phyloP scores from a whole-genome alignment of 768 basidiomycete species.

The Serendipita indica region DNA sequence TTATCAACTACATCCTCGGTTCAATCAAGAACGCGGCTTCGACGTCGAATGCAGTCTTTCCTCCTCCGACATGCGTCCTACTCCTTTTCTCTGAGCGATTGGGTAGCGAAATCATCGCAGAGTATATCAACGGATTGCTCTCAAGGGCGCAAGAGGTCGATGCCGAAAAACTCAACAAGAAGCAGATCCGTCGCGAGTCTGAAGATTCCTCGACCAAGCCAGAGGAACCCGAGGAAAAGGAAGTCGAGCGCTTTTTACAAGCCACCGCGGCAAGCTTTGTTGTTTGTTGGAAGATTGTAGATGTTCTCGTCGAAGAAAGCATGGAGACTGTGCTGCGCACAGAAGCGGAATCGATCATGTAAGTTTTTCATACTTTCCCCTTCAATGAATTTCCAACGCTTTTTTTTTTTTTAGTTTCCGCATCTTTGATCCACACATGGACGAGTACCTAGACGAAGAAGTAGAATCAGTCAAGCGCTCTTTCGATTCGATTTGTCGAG shows the following conservation, averaged over 20 bases:
- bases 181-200: background rate
- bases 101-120: conserved; percentile 52
- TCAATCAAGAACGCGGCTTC: conserved; percentile 62
- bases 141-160: background rate
- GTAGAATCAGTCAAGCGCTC: conserved; percentile 61
- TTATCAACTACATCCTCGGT: conserved; percentile 54
- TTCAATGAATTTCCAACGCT: conserved; percentile 5
- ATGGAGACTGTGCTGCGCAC: conserved; percentile 29
- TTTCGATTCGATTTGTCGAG: conserved; percentile 59
- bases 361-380: conserved; percentile 20
- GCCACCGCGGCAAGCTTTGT: conserved; percentile 83
- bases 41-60: conserved; percentile 75
- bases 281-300: conserved; percentile 77
- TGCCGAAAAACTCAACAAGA: background rate
- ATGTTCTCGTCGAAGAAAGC: conserved; percentile 43
- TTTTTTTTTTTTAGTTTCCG: conserved; percentile 42
- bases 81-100: conserved; percentile 72
- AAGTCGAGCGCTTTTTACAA: conserved; percentile 49
- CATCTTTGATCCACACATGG: conserved; percentile 96
- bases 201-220: background rate
- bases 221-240: background rate
- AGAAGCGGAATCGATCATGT: conserved; percentile 75
- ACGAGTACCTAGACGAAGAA: conserved; percentile 94
- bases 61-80: conserved; percentile 59
- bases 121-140: conserved; percentile 14